Evolutionary conservation across 2,329 filamentous ascomycete species (phyloP).

Genomic region (Ascochyta lentis): DNA sequence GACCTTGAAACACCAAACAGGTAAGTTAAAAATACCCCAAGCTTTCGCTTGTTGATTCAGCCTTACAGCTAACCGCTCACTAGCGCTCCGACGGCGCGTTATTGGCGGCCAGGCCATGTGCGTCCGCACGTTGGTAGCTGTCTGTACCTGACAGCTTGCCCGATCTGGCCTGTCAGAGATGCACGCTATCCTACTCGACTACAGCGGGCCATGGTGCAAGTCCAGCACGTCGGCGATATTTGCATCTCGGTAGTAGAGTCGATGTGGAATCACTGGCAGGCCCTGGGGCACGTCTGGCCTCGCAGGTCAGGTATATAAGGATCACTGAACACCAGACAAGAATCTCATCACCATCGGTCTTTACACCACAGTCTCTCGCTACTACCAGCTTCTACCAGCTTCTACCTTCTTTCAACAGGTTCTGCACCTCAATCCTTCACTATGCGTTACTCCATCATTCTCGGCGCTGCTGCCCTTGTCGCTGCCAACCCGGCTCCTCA

Average conservation of each 20-base stretch:
- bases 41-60: conserved; percentile 19
- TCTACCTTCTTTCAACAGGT: conserved; percentile 3
- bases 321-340: not conserved
- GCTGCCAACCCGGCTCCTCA: conserved; percentile 32
- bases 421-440: conserved; percentile 6
- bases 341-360: conserved; percentile 12
- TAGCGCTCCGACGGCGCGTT: conserved; percentile 1
- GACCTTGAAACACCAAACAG: conserved; percentile 11
- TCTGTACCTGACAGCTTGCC: conserved; percentile 4
- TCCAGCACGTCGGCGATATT: conserved; percentile 1
- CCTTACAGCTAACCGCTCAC: conserved; percentile 9
- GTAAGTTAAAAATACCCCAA: conserved; percentile 21
- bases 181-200: conserved; percentile 17
- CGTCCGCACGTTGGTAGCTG: conserved; percentile 9
- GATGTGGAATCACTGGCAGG: conserved; percentile 8
- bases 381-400: conserved; percentile 7
- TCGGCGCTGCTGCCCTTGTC: conserved; percentile 32
- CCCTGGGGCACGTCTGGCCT: conserved; percentile 1
- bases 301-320: conserved; percentile 14
- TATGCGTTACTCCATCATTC: conserved; percentile 31
- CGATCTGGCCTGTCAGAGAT: conserved; percentile 6
- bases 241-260: not conserved
- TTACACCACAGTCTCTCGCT: conserved; percentile 11
- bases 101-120: conserved; percentile 11
- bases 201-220: conserved; percentile 12